Conservation (phyloP, 768 basidiomycete genomes). For the Rhodotorula sphaerocarpa region DNA sequence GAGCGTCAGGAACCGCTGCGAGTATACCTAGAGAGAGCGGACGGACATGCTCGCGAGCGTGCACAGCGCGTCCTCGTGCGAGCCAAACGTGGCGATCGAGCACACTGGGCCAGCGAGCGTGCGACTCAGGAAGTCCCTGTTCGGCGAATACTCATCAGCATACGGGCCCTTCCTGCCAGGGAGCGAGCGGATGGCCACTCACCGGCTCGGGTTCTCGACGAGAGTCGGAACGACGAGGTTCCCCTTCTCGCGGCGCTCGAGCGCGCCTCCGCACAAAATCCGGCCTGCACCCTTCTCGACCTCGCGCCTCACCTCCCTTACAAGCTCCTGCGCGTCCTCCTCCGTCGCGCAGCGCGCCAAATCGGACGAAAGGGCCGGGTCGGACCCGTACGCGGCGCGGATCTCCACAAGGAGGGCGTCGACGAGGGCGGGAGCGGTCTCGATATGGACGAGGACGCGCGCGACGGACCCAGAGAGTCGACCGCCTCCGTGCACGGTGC, state of each 20-base stretch:
- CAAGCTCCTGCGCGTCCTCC: not conserved
- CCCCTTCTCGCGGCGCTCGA: not conserved
- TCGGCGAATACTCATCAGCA: not conserved
- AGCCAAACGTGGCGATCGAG: not conserved
- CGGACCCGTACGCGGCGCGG: not conserved
- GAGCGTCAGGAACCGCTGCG: not conserved
- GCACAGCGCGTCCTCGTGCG: not conserved
- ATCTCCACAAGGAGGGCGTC: not conserved
- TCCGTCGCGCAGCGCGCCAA: not conserved
- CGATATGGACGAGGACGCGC: slow-evolving; percentile 2
- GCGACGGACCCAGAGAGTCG: not conserved
- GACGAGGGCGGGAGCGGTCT: not conserved
- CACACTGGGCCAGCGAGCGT: not conserved
- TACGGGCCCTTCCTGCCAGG: too few relatives aligned
- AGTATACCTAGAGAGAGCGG: too few relatives aligned
- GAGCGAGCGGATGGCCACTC: too few relatives aligned
- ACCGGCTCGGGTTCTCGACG: not conserved
- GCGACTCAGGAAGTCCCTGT: not conserved
- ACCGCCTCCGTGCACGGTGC: not conserved
- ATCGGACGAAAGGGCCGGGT: not conserved
- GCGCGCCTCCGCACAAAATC: slow-evolving; percentile 11
- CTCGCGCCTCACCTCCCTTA: not conserved
- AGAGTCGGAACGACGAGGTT: not conserved
- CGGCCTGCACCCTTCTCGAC: slow-evolving; percentile 4
- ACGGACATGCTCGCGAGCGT: not conserved